Conservation (phyloP, 2,329 filamentous ascomycete genomes). For the Calonectria multiphialidica region DNA sequence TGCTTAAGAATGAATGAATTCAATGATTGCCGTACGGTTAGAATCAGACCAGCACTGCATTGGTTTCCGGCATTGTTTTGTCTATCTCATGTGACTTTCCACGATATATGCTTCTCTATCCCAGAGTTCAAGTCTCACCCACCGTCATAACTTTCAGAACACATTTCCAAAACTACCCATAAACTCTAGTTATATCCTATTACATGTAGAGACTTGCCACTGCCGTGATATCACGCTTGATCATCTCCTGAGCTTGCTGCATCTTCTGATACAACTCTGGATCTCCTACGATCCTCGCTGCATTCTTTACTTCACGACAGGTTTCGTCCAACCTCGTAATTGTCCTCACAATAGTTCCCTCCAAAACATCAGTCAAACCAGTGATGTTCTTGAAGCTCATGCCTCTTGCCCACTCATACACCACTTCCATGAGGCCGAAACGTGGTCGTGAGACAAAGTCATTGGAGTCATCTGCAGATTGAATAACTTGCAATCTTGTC, state of each 20-base stretch:
- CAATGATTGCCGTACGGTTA: constrained; percentile 11
- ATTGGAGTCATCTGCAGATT: constrained; percentile 89
- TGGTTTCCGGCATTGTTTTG: not conserved
- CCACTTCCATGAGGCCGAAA: constrained; percentile 96
- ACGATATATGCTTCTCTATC: not conserved
- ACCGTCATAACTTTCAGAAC: not conserved
- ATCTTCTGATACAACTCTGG: constrained; percentile 95
- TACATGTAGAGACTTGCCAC: constrained; percentile 92
- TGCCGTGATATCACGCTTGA: constrained; percentile 94
- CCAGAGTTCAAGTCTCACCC: not conserved
- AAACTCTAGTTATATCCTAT: not conserved
- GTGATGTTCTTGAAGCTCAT: constrained; percentile 99
- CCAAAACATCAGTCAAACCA: constrained; percentile 93
- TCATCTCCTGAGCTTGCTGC: constrained; percentile 96
- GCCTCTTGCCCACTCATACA: constrained; percentile 97
- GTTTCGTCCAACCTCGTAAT: constrained; percentile 96
- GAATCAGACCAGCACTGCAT: not conserved
- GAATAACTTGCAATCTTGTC: constrained; percentile 90
- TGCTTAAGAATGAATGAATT: constrained; percentile 10
- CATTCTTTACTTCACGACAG: constrained; percentile 97
- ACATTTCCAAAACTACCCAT: not conserved
- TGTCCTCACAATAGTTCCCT: constrained; percentile 95
- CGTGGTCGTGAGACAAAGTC: constrained; percentile 90
- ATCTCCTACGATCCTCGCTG: constrained; percentile 94
- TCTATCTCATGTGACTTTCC: not conserved